Base-by-base conservation (phyloP, 257 asterid species). In the Asclepias syriaca region DNA sequence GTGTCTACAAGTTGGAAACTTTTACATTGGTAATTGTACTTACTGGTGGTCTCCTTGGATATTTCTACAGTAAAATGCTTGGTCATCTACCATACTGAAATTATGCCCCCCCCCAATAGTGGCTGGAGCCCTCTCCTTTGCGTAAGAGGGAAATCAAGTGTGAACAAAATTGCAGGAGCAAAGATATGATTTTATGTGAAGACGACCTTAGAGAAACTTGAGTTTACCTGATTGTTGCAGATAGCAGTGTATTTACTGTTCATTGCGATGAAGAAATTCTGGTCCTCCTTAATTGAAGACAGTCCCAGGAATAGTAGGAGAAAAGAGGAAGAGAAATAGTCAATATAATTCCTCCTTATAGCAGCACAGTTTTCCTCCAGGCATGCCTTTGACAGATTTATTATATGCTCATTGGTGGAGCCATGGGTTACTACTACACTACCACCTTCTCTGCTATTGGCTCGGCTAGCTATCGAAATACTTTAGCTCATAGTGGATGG, bases 221-320 rank as follows among this genome's bases (percentile, higher is more conserved):
- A 68, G 68, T 80, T 81, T 70, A 69, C 73, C 84, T 68, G 75
- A 72, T 75, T 71, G 84, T 80, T 76, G 71, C 74, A 66, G 82
- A 82, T 70, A 65, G 75, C 68, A 73, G 83, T 83, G 83, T 84
- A 53, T 70, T 78, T 91, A 76, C 82, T 74, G 89, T 77, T 87
- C 73, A 76, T 77, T 80, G 82, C 85, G 83, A 75, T 74, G 83
- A 79, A 80, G 85, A 74, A 82, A 77, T 49, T 66, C 77, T 65
- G 77, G 80, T 82, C 88, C 70, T 77, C 77, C 73, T 70, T 51
- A 78, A 71, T 81, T 67, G 78, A 75, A 83, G 80, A 76, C 74
- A 80, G 79, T 61, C 68, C 68, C 80, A 79, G 75, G 32, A 51
- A 45, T 67, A 78, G 64, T 79, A 85, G 74, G 84, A 71, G 85